A percentile compares a stretch with the other conserved stretches of the same genome.
phyloP scores from a whole-genome alignment of 1,284 basidiomycete species.

The Boletus mariae region DNA sequence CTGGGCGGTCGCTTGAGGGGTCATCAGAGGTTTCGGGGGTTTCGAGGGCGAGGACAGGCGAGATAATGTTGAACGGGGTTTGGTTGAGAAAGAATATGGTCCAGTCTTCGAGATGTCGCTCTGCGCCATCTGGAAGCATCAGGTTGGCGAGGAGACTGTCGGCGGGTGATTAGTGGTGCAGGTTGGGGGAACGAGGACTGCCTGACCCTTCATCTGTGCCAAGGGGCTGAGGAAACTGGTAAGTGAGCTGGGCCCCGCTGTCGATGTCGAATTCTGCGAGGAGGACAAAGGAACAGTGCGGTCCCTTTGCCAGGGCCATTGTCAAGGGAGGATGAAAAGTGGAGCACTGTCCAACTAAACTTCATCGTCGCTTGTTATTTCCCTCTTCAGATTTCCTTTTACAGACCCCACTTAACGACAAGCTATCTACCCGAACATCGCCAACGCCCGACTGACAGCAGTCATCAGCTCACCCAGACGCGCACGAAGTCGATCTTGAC shows the following conservation, averaged over 20 bases:
- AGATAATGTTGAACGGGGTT: slow-evolving; percentile 81
- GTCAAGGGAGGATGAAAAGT: background rate
- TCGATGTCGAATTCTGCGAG: slow-evolving; percentile 96
- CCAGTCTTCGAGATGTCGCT: slow-evolving; percentile 94
- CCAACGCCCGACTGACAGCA: slow-evolving; percentile 27
- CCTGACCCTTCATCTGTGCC: slow-evolving; percentile 88
- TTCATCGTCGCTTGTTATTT: background rate
- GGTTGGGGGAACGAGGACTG: background rate
- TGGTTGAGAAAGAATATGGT: slow-evolving; percentile 98
- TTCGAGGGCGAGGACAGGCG: slow-evolving; percentile 75
- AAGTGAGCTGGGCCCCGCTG: slow-evolving; percentile 84
- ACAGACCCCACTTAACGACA: slow-evolving; percentile 5
- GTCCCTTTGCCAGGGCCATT: slow-evolving; percentile 40
- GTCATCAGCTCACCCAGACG: slow-evolving; percentile 27
- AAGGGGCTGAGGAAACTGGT: slow-evolving; percentile 90
- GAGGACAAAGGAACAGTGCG: slow-evolving; percentile 88
- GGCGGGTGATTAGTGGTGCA: slow-evolving; percentile 5
- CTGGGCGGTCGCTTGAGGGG: slow-evolving; percentile 42
- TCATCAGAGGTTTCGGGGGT: slow-evolving; percentile 51
- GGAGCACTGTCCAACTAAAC: no score
- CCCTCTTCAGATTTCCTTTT: slow-evolving; percentile 29
- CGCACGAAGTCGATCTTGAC: slow-evolving; percentile 22
- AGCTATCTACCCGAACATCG: slow-evolving; percentile 14
- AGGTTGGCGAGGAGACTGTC: slow-evolving; percentile 89
- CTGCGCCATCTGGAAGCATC: slow-evolving; percentile 98